Percentiles rank a stretch among this genome's conserved stretches.
phyloP scores from a whole-genome alignment of 169 alveolate species.

The Cryptosporidium sp. region DNA sequence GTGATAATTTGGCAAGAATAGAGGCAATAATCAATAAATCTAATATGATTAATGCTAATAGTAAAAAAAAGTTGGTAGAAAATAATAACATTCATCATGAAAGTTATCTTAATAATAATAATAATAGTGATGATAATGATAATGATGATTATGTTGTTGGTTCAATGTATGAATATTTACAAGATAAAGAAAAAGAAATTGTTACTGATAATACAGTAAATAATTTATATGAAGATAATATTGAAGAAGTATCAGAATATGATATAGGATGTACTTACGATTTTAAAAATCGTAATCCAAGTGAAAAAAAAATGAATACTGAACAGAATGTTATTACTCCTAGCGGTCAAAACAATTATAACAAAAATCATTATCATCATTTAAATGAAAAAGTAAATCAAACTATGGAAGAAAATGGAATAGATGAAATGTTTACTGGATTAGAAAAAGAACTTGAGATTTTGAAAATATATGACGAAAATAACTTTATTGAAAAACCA shows the following conservation, averaged over 20 bases:
- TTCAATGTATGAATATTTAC: conserved; percentile 6
- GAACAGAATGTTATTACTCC: not conserved
- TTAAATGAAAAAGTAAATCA: not conserved
- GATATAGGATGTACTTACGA: not conserved
- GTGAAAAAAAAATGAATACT: not conserved
- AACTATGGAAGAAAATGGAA: not conserved
- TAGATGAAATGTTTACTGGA: conserved; percentile 53
- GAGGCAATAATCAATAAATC: not conserved
- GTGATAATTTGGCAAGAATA: not conserved
- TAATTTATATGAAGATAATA: not conserved
- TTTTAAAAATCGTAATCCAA: not conserved
- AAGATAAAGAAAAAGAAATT: conserved; percentile 12
- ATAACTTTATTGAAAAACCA: not conserved
- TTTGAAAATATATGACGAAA: conserved; percentile 38
- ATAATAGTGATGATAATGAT: not conserved
- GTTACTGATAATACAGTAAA: not conserved
- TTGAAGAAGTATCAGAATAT: not conserved
- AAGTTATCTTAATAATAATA: not conserved
- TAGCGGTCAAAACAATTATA: not conserved
- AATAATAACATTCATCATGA: not conserved
- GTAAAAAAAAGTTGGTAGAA: not conserved
- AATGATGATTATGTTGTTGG: conserved; percentile 16
- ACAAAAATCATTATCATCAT: not conserved
- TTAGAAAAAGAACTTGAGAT: conserved; percentile 55
- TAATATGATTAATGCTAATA: not conserved